Conservation (phyloP, 495 filamentous ascomycete genomes). For the Margaritispora aquatica region DNA sequence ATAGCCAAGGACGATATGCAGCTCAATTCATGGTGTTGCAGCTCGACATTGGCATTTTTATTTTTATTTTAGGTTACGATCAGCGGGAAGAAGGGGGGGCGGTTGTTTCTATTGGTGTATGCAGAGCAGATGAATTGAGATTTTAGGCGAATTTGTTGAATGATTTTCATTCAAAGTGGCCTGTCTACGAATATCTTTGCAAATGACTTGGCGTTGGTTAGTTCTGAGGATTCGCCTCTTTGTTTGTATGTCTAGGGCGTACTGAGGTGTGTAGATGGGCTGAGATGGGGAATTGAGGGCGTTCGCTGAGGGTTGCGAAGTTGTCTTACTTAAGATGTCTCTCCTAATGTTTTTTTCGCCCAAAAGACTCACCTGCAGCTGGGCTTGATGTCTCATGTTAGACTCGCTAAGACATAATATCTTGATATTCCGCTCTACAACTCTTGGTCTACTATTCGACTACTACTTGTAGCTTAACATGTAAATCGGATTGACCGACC, state of each 20-base stretch:
- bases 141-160: background rate
- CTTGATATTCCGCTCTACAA: no score
- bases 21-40: background rate
- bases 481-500: no score
- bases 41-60: background rate
- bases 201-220: no score
- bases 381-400: background rate
- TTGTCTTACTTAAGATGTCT: no score
- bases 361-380: background rate
- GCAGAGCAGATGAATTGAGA: background rate
- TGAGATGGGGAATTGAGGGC: background rate
- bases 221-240: background rate
- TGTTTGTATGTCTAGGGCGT: background rate
- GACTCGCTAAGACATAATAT: background rate
- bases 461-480: no score
- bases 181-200: no score
- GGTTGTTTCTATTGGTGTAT: background rate
- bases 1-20: background rate
- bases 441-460: no score
- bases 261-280: background rate
- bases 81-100: background rate
- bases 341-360: no score
- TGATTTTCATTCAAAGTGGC: background rate
- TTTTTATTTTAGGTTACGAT: background rate
- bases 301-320: no score